These are phyloP conservation scores for Eucalyptus paniculata DNA, from an alignment of 345 rosid species.

Conservation along the genomic window DNA sequence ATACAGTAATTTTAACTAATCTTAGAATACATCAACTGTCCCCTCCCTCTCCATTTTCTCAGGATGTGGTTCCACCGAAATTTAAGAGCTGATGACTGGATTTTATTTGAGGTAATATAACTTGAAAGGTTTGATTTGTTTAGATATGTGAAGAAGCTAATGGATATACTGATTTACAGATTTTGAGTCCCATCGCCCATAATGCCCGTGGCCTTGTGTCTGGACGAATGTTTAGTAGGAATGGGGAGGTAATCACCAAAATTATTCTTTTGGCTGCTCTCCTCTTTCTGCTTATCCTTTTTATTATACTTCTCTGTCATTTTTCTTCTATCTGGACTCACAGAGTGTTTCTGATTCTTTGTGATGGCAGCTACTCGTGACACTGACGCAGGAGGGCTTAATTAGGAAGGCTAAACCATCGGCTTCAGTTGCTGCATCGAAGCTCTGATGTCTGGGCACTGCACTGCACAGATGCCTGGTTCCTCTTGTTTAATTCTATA, in stretches of 20 bases:
- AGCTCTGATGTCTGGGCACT: conserved; percentile 30
- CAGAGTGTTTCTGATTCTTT: not conserved
- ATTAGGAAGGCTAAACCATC: conserved; percentile 33
- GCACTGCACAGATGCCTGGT: not conserved
- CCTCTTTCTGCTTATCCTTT: not conserved
- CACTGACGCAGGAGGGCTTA: conserved; percentile 76
- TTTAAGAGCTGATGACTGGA: conserved; percentile 90
- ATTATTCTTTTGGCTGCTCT: not conserved
- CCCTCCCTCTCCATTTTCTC: not conserved
- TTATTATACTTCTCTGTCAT: not conserved
- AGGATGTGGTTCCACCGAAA: conserved; percentile 96
- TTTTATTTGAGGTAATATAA: conserved; percentile 59
- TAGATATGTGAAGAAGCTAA: not conserved
- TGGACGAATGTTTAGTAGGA: conserved; percentile 66
- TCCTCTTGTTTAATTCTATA: not conserved
- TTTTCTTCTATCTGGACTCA: not conserved
- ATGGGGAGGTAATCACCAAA: conserved; percentile 56
- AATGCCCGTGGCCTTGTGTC: conserved; percentile 62
- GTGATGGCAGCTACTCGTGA: conserved; percentile 56
- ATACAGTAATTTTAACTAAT: not conserved
- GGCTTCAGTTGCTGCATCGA: conserved; percentile 27
- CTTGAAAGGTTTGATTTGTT: not conserved
- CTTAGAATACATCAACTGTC: not conserved
- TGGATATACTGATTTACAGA: conserved; percentile 15
- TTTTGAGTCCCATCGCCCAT: conserved; percentile 47